Evolutionary conservation across 805 yeast genomes (phyloP).

Genomic region (Candida takata): DNA sequence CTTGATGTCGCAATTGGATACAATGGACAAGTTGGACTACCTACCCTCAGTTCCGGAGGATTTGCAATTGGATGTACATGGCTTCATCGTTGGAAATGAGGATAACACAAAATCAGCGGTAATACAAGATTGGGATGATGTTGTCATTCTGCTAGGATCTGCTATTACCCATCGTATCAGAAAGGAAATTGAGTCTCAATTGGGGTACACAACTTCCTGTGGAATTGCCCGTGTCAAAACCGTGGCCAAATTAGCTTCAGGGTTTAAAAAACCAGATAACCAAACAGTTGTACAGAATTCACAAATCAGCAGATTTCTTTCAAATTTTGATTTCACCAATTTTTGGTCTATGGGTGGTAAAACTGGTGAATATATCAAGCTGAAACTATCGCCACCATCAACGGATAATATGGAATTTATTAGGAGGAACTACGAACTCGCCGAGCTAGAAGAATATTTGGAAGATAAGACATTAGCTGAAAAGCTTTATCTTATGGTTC

Average conservation of each 20-base stretch:
- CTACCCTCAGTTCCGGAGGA: conserved; percentile 35
- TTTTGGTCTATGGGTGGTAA: conserved; percentile 93
- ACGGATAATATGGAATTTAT: conserved; percentile 45
- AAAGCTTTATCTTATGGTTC: conserved; percentile 50
- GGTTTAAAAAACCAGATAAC: conserved; percentile 74
- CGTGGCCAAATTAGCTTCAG: conserved; percentile 83
- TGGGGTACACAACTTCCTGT: conserved; percentile 85
- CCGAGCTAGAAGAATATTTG: conserved; percentile 32
- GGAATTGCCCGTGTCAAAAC: conserved; percentile 76
- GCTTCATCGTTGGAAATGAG: conserved; percentile 10
- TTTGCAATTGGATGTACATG: conserved; percentile 26
- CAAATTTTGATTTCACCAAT: conserved; percentile 58
- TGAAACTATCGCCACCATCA: conserved; percentile 41
- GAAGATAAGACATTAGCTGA: conserved; percentile 44
- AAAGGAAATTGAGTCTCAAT: conserved; percentile 37
- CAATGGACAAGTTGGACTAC: conserved; percentile 16
- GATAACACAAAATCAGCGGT: conserved; percentile 4
- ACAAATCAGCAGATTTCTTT: conserved; percentile 46
- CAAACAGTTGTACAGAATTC: conserved; percentile 66
- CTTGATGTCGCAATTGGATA: conserved; percentile 21
- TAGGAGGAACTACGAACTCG: conserved; percentile 38
- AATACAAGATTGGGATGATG: conserved; percentile 72
- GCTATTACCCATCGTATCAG: conserved; percentile 50
- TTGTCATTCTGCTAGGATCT: conserved; percentile 62
- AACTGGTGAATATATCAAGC: conserved; percentile 53